A percentile compares a stretch with the other conserved stretches of the same genome.
Evolutionary conservation across 805 yeast genomes (phyloP).

Genomic region (Starmera dryadoides): DNA sequence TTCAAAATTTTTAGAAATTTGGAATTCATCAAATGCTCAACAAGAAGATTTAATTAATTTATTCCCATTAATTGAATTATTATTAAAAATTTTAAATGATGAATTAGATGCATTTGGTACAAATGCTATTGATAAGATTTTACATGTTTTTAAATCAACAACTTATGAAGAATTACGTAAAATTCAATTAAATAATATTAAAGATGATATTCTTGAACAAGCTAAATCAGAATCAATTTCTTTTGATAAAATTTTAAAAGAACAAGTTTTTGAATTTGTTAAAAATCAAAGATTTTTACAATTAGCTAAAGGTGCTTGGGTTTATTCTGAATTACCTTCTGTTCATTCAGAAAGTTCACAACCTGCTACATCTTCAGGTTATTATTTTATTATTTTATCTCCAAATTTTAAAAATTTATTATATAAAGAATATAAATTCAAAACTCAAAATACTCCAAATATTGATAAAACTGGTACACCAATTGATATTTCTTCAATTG

Average conservation of each 20-base stretch:
- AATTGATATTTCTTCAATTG: slow-evolving; percentile 45
- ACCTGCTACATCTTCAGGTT: slow-evolving; percentile 24
- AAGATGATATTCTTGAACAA: slow-evolving; percentile 23
- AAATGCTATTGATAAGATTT: slow-evolving; percentile 34
- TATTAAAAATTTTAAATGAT: slow-evolving; percentile 23
- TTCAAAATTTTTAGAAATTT: slow-evolving; percentile 49
- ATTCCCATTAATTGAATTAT: slow-evolving; percentile 33
- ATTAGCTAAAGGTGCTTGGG: slow-evolving; percentile 78
- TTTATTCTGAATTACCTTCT: slow-evolving; percentile 51
- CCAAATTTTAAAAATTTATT: slow-evolving; percentile 58
- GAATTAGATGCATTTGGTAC: slow-evolving; percentile 14
- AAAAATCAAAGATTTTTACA: slow-evolving; percentile 68
- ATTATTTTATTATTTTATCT: slow-evolving; percentile 53
- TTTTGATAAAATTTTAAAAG: slow-evolving; percentile 42
- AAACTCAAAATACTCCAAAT: slow-evolving; percentile 42
- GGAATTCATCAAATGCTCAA: slow-evolving; percentile 58
- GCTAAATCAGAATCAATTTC: slow-evolving; percentile 41
- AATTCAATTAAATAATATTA: slow-evolving; percentile 41
- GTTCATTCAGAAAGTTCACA: neutral
- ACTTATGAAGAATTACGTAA: slow-evolving; percentile 45
- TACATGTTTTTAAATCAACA: slow-evolving; percentile 33
- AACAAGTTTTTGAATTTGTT: slow-evolving; percentile 63
- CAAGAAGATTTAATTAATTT: slow-evolving; percentile 45
- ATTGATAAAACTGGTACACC: slow-evolving; percentile 49
- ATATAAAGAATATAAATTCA: slow-evolving; percentile 50